Evolutionary conservation across 2,329 filamentous ascomycete genomes (phyloP).

Genomic region (Colletotrichum sp.): DNA sequence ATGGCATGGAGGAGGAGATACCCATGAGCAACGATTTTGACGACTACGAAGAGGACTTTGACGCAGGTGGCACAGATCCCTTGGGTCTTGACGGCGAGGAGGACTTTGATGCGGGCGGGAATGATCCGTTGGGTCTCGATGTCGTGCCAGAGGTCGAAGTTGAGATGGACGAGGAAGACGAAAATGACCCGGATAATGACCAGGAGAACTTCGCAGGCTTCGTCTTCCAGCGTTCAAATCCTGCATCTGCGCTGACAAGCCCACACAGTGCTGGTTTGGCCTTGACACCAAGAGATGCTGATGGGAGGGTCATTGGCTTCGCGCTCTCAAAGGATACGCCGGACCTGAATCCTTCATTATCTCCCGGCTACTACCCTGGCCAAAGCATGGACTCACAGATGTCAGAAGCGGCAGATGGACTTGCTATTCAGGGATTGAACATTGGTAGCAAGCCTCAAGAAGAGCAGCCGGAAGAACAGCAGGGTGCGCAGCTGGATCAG

Average conservation of each 20-base stretch:
- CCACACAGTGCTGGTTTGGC: slow-evolving; percentile 52
- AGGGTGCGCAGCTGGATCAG: background rate
- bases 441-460: background rate
- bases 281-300: slow-evolving; percentile 59
- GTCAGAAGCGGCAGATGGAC: slow-evolving; percentile 34
- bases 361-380: background rate
- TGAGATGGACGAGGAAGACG: slow-evolving; percentile 26
- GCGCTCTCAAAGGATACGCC: slow-evolving; percentile 56
- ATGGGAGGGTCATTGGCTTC: slow-evolving; percentile 62
- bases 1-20: slow-evolving; percentile 70
- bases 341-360: slow-evolving; percentile 22
- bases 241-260: slow-evolving; percentile 54
- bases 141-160: slow-evolving; percentile 6
- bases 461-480: background rate
- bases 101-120: background rate
- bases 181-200: slow-evolving; percentile 55
- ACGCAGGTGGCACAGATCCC: slow-evolving; percentile 22
- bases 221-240: slow-evolving; percentile 60
- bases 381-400: slow-evolving; percentile 1
- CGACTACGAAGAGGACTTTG: slow-evolving; percentile 36
- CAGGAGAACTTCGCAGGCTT: slow-evolving; percentile 68
- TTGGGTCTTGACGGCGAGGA: slow-evolving; percentile 22
- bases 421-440: slow-evolving; percentile 48
- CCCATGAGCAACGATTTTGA: slow-evolving; percentile 60
- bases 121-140: background rate